Evolutionary conservation across 1,284 basidiomycete genomes (phyloP).

Genomic region (Pascua sp.): DNA sequence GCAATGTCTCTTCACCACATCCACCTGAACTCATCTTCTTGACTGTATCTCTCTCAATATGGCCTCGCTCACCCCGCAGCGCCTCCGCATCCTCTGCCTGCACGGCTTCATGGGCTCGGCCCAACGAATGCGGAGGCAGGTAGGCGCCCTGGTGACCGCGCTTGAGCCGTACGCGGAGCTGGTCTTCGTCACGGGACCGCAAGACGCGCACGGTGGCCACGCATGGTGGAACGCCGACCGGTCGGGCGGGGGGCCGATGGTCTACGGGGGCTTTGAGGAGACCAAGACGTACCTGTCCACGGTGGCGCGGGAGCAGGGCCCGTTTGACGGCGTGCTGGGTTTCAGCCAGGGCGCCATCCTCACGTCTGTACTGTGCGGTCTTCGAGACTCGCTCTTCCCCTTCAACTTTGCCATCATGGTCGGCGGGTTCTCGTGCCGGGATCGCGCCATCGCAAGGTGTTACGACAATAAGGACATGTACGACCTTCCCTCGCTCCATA

Average conservation of each 20-base stretch:
- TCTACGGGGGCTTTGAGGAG: conserved; percentile 59
- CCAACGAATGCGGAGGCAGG: background rate
- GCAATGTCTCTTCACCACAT: too few relatives aligned
- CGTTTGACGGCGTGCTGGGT: conserved; percentile 67
- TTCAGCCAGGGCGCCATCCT: conserved; percentile 81
- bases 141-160: background rate
- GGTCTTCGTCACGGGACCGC: conserved; percentile 1
- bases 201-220: background rate
- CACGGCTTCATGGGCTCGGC: conserved; percentile 1
- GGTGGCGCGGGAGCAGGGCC: conserved; percentile 43
- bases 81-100: conserved; percentile 5
- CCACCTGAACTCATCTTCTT: too few relatives aligned
- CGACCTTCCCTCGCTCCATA: conserved; percentile 61
- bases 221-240: background rate
- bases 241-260: too few relatives aligned
- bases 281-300: conserved; percentile 51
- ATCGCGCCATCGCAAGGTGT: too few relatives aligned
- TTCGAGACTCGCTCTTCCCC: conserved; percentile 62
- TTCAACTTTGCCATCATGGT: conserved; percentile 57
- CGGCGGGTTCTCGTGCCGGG: conserved; percentile 42
- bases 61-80: too few relatives aligned
- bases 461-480: conserved; percentile 54
- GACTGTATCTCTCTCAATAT: too few relatives aligned
- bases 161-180: background rate
- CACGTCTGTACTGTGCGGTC: conserved; percentile 66